Conservation (phyloP, 2,329 filamentous ascomycete species). For the Colletotrichum paranaense region DNA sequence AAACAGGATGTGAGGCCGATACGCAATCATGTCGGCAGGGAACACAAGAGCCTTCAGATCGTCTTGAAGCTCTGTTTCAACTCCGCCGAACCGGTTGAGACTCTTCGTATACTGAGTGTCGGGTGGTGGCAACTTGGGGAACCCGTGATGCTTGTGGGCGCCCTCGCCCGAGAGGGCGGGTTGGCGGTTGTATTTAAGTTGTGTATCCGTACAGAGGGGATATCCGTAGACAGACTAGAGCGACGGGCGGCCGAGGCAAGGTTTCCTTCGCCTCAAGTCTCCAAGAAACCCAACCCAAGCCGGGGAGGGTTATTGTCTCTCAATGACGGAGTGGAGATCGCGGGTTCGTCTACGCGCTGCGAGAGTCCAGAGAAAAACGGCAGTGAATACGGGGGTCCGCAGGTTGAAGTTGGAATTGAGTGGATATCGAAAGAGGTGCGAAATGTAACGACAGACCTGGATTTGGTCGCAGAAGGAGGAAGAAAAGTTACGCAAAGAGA, state of each 20-base stretch:
- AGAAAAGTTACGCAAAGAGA: neutral
- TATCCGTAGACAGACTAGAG: too few species aligned
- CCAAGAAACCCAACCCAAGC: neutral
- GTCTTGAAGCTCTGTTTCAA: neutral
- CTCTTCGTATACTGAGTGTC: neutral
- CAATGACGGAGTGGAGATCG: neutral
- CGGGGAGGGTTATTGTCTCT: neutral
- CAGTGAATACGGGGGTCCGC: neutral
- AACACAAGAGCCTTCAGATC: neutral
- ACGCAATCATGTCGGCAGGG: conserved; percentile 4
- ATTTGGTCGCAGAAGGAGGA: neutral
- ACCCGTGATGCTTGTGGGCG: neutral
- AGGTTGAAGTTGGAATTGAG: neutral
- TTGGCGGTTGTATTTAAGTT: conserved; percentile 28
- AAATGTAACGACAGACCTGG: neutral
- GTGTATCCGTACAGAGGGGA: neutral
- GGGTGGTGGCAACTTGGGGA: too few species aligned
- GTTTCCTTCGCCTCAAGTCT: neutral
- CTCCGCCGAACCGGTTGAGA: neutral
- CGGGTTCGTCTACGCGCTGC: neutral
- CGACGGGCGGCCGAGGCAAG: too few species aligned
- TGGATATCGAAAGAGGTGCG: neutral
- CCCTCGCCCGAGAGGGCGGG: neutral
- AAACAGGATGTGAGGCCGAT: neutral
- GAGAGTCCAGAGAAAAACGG: neutral